Percentiles rank a stretch among this genome's conserved stretches.
Conservation (phyloP, 805 yeast species). For the Metschnikowia kofuensis region DNA sequence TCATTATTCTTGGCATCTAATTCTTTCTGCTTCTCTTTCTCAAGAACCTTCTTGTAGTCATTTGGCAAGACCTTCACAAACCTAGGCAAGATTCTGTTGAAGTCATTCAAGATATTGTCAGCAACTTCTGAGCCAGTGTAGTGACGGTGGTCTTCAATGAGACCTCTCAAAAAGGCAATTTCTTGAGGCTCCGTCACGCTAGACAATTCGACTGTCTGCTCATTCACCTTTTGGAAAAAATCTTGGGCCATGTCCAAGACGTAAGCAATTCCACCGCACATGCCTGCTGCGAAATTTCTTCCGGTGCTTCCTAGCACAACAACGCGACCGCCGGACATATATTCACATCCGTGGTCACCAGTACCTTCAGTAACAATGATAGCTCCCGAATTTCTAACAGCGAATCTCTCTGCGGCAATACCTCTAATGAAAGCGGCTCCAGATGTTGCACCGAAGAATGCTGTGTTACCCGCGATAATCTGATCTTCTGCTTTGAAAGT, state of each 20-base stretch:
- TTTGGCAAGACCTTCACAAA: constrained; percentile 91
- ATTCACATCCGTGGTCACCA: constrained; percentile 99
- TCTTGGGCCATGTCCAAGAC: constrained; percentile 95
- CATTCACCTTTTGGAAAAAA: constrained; percentile 74
- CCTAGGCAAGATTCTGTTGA: constrained; percentile 82
- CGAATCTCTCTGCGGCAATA: constrained; percentile 97
- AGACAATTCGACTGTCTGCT: constrained; percentile 76
- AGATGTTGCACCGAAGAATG: constrained; percentile 96
- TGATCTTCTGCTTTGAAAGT: constrained; percentile 92
- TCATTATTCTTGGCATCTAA: constrained; percentile 67
- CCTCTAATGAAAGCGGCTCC: constrained; percentile 94
- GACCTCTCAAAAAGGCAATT: constrained; percentile 88
- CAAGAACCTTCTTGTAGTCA: constrained; percentile 88
- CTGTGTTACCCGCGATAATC: constrained; percentile 94
- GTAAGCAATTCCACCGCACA: constrained; percentile 99
- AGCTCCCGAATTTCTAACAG: constrained; percentile 98
- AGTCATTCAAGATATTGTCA: constrained; percentile 73
- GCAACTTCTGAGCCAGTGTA: constrained; percentile 93
- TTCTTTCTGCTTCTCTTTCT: constrained; percentile 62
- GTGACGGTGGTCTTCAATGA: constrained; percentile 92
- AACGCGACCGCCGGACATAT: constrained; percentile 99
- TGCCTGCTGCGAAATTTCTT: constrained; percentile 94
- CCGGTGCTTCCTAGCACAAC: constrained; percentile 90
- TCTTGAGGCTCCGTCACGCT: constrained; percentile 82
- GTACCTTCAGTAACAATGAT: constrained; percentile 94